Base-by-base conservation (phyloP, 2,329 filamentous ascomycete genomes). In the Curvularia sp. region DNA sequence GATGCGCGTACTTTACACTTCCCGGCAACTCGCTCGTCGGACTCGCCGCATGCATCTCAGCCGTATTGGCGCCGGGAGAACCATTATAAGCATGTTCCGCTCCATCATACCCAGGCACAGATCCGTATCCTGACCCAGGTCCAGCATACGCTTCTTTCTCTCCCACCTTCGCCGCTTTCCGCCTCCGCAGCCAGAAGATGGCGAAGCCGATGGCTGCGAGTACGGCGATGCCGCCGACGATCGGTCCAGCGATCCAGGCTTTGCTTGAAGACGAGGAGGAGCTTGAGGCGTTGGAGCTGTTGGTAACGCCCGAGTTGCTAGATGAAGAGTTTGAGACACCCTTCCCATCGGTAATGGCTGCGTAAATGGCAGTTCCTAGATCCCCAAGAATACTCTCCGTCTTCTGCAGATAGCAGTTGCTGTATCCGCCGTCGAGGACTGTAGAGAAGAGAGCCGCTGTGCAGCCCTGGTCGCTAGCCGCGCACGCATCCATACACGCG, bases 391-490 rank as follows among this genome's bases (percentile, higher is more conserved):
- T 62, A 10, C 49, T 61, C 4, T 70, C 70, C 0, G 70, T 72
- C 55, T 75, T 75, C 44, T 75, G 71, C 0, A 76, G 61, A 30
- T 74, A 73, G 64, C 72, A 75, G 55, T 76, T 76, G 8, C 69
- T 54, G 57, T 63, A 76, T 0, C 73, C 73, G 41, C 58, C 56
- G 1, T 51, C 24, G 5, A 76, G 61, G 0, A 42, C 62, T 0
- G 69, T 68, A 44, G 72, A 70, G 53, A 73, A 76, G 1, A 72
- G 47, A 0, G 73, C 49, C 18, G 69, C 72, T 1, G 70, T 59
- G 46, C 73, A 76, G 2, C 56, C 62, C 1, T 69, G 49, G 13
- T 69, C 55, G 41, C 52, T 65, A 13, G 41, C 53, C 0, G 72
- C 69, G 49, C 73, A 76, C 1, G 66, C 61, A 22, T 76, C 68